Percentiles rank a stretch among this genome's conserved stretches.
These are phyloP conservation scores for Platanthera zijinensis DNA, from an alignment of 106 monocot species.

Conservation along the genomic window DNA sequence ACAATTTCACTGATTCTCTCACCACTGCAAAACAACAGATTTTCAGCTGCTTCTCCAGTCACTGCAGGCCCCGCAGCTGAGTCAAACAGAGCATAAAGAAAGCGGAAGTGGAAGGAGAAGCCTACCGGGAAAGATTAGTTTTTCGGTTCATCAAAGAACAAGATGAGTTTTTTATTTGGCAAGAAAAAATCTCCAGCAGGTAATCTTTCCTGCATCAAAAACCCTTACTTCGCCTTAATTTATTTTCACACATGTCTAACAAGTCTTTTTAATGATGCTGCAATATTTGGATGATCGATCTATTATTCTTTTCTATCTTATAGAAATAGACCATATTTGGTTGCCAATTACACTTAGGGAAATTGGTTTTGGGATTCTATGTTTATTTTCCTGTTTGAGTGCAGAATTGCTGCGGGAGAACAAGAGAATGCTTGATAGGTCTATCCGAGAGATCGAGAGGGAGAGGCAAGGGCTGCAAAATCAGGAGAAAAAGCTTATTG, in stretches of 20 bases:
- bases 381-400: constrained; percentile 6
- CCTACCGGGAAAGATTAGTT: neutral
- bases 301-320: neutral
- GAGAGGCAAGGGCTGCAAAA: constrained; percentile 78
- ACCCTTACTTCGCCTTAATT: neutral
- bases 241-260: neutral
- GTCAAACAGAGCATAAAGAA: too few species aligned
- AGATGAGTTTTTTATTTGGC: constrained; percentile 57
- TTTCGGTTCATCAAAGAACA: neutral
- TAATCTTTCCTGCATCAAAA: neutral
- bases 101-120: neutral
- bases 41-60: too few species aligned
- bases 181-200: constrained; percentile 54
- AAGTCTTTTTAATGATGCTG: neutral
- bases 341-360: neutral
- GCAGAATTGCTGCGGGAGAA: constrained; percentile 91
- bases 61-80: too few species aligned
- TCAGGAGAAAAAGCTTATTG: constrained; percentile 91
- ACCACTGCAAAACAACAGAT: too few species aligned
- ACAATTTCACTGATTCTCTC: too few species aligned
- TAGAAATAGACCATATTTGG: neutral
- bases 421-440: constrained; percentile 87
- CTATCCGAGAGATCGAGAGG: constrained; percentile 91
- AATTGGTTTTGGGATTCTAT: constrained; percentile 1
- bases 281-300: neutral